Conservation (phyloP, 2,329 filamentous ascomycete species). For the Talaromyces atroroseus region DNA sequence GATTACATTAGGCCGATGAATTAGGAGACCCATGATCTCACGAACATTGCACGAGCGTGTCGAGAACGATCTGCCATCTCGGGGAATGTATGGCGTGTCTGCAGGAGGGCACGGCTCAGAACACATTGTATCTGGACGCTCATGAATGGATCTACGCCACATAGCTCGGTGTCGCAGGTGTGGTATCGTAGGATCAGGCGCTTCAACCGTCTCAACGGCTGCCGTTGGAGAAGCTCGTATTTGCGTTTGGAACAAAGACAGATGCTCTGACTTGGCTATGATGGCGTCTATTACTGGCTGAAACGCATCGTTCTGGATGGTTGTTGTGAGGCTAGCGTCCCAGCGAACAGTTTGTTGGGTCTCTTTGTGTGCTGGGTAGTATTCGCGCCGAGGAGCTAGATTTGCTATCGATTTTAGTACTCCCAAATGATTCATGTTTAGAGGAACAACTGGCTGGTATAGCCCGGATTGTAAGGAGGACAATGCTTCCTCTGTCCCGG, state of each 20-base stretch:
- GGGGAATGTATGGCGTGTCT: neutral
- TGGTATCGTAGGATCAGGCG: neutral
- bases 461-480: conserved; percentile 46
- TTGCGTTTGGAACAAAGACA: neutral
- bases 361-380: conserved; percentile 35
- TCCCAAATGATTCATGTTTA: too few relatives aligned
- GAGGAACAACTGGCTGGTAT: conserved; percentile 49
- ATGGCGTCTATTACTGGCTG: neutral
- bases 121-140: neutral
- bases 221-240: neutral
- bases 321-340: conserved; percentile 32
- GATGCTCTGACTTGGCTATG: neutral
- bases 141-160: neutral
- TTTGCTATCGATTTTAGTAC: too few relatives aligned
- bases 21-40: neutral
- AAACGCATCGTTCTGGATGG: conserved; percentile 38
- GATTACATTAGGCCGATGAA: neutral
- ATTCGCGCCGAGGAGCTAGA: conserved; percentile 35
- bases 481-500: conserved; percentile 57
- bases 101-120: neutral
- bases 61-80: neutral
- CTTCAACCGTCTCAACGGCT: too few relatives aligned
- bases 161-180: neutral
- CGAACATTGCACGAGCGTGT: neutral
- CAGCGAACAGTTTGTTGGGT: conserved; percentile 38